Base-by-base conservation (phyloP, 495 filamentous ascomycete species). In the Pyrenula massariospora region DNA sequence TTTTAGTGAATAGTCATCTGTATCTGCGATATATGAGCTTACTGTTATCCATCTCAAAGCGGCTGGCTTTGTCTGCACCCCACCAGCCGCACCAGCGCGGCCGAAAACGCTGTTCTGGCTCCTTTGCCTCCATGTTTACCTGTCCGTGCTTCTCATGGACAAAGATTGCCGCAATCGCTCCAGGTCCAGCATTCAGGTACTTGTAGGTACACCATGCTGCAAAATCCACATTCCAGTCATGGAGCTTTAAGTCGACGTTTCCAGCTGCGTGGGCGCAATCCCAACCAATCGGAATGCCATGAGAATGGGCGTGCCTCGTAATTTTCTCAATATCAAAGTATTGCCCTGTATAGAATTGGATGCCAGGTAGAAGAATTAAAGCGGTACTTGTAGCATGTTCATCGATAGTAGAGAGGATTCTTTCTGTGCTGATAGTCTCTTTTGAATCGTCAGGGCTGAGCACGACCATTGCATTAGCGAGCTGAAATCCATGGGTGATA, bases 191-290 rank as follows among this genome's bases (percentile, higher is more conserved):
- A 65, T 96, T 96, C 57, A 98, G 77, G 66, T 98, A 98, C 70
- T 98, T 98, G 75, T 98, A 98, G 53, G 79, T 88, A 69, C 93
- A 98, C 93, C 93, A 98, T n/a, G 78, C 87, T 2, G 93, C 91
- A 57, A 94, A 94, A 68, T 98, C 93, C 24, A 96, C 91, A 55
- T 91, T 80, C 94, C 94, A 97, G 63, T 89, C 86, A 67, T 95
- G 89, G 22, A 98, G 78, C 22, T 75, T 70, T 12, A 96, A 72
- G 11, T 85, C 81, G 2, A 96, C 89, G 68, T 98, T 98, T 25
- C 94, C 93, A 5, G 83, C 89, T 10, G 91, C 93, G 70, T 98
- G 93, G 2, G 93, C 93, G 57, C 96, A 85, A 67, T 98, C 93
- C 90, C 91, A 98, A 55, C 91, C 88, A 42, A 96, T 81, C 31